Percentiles rank a stretch among this genome's conserved stretches.
phyloP scores from a whole-genome alignment of 176 grass and related monocot species.

The Rhynchospora breviuscula region DNA sequence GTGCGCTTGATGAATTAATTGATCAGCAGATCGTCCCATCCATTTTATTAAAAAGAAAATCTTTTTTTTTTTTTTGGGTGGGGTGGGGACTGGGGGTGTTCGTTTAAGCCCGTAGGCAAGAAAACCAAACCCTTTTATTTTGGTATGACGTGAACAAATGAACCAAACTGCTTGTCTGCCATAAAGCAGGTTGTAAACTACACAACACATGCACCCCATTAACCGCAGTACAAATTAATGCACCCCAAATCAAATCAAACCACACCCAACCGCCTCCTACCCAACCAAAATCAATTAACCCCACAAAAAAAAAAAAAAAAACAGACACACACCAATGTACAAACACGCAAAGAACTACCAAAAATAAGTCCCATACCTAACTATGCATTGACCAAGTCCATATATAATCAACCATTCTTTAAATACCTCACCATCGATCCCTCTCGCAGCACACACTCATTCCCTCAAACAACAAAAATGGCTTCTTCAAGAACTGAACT shows the following conservation, averaged over 20 bases:
- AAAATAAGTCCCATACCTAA: not conserved
- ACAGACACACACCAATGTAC: not conserved
- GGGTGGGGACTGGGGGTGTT: too few species aligned
- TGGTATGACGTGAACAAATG: not conserved
- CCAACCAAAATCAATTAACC: slow-evolving; percentile 7
- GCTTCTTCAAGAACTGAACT: slow-evolving; percentile 20
- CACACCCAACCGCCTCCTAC: slow-evolving; percentile 16
- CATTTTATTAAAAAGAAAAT: not conserved
- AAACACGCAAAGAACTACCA: not conserved
- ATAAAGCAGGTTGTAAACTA: not conserved
- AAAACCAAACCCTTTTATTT: too few species aligned
- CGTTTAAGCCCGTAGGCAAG: too few species aligned
- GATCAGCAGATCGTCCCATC: not conserved
- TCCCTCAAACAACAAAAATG: not conserved
- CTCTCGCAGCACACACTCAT: not conserved
- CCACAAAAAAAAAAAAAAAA: not conserved
- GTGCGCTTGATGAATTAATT: not conserved
- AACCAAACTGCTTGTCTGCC: not conserved
- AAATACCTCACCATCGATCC: not conserved
- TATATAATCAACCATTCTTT: not conserved
- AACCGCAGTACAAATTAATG: not conserved
- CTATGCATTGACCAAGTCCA: not conserved
- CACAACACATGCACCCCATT: not conserved
- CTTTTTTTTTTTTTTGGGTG: too few species aligned
- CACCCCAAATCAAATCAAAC: slow-evolving; percentile 12